Evolutionary conservation across 768 basidiomycete genomes (phyloP), one percentile per base, ranked within the genome.

Genomic region (Amanita subjunquillea): DNA sequence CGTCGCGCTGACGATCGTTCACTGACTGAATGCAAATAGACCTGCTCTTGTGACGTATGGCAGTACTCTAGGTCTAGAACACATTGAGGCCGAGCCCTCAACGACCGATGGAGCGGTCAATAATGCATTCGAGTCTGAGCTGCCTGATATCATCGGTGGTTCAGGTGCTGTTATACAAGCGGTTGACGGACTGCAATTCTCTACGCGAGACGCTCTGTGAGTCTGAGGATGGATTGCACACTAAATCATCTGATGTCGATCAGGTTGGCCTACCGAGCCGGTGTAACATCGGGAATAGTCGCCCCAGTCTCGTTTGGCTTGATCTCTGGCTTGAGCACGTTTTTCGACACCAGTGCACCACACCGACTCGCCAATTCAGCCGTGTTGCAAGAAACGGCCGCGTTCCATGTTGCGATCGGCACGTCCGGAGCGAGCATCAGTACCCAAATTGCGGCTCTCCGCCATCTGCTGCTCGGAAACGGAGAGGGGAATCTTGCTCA

Each of bases 151-250:
- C 48, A 58, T 80, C 10, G 74, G 74, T 9, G 67, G 69, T 7
- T 63, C 69, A 23, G 68, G 69, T 4, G 65, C 67, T 15, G 53
- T 72, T 46, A 69, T 73, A 22, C 73, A 73, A 32, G 91, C 86
- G 7, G 76, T 76, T 3, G 90, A 93, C 61, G 90, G 91, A 0
- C 72, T 88, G 30, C 75, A 77, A 54, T 90, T 85, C 59, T 73
- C 72, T 2, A 77, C 82, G 15, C 78, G 83, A 52, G 77, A 85
- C 63, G 78, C 63, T 29, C 58, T 69, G 67, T 72, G 54, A 58
- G 70, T 59, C 51, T 50, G 41, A 36, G 10, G 15, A 30, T n/a
- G 3, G 22, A 29, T 0, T 27, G 39, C 6, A 48, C 47, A 20
- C 39, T 8, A 37, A 4, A 9, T 30, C 13, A 4, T 25, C 15